phyloP scores from a whole-genome alignment of 2,329 filamentous ascomycete genomes.

The Clonostachys rhizophaga region DNA sequence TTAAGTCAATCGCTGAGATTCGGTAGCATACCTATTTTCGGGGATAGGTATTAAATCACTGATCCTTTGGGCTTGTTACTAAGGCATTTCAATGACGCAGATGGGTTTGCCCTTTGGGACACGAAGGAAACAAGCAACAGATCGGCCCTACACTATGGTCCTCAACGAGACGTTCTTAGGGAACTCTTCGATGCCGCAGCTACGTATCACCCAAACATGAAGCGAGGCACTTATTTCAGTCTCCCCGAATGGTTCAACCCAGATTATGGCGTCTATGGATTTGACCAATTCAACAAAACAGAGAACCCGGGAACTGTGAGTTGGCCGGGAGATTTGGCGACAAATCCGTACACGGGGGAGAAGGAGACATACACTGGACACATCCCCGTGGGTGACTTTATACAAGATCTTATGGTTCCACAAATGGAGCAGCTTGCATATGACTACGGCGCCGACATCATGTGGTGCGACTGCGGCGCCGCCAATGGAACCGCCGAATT shows the following conservation, averaged over 20 bases:
- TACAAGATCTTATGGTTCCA: conserved; percentile 35
- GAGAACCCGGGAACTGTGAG: conserved; percentile 16
- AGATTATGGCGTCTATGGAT: conserved; percentile 35
- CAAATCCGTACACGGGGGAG: conserved; percentile 35
- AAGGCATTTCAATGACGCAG: background rate
- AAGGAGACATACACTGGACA: conserved; percentile 35
- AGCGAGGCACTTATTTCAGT: conserved; percentile 40
- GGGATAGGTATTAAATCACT: too few species aligned
- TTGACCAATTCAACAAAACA: conserved; percentile 17
- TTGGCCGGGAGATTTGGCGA: conserved; percentile 29
- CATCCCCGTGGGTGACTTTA: conserved; percentile 30
- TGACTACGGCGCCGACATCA: conserved; percentile 36
- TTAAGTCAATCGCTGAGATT: too few species aligned
- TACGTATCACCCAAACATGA: conserved; percentile 30
- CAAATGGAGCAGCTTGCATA: conserved; percentile 39
- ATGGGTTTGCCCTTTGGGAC: conserved; percentile 8
- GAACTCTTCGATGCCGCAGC: conserved; percentile 37
- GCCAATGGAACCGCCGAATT: conserved; percentile 35
- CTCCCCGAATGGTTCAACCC: conserved; percentile 46
- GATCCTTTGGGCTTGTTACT: too few species aligned
- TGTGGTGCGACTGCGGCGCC: conserved; percentile 44
- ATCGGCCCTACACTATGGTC: conserved; percentile 31
- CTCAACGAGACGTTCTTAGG: conserved; percentile 29
- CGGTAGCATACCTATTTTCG: too few species aligned
- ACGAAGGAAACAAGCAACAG: conserved; percentile 25